These are phyloP conservation scores for Paramecium tetraurelia DNA, from an alignment of 73 alveolate species.

Conservation along the genomic window DNA sequence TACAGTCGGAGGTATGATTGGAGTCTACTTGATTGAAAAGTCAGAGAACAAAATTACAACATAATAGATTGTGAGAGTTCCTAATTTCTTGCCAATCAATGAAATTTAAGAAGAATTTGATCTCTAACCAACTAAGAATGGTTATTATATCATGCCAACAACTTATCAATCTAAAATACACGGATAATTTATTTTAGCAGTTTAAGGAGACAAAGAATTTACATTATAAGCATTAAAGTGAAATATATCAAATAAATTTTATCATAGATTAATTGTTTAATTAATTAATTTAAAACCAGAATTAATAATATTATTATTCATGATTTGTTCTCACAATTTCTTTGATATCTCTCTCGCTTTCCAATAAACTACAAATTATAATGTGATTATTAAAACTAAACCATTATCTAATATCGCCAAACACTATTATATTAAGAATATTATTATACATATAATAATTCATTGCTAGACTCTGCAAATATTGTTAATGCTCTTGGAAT, in stretches of 20 bases:
- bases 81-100: slow-evolving; percentile 93
- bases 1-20: slow-evolving; percentile 92
- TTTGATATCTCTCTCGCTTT: not conserved
- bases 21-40: slow-evolving; percentile 79
- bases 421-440: not conserved
- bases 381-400: not conserved
- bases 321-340: not conserved
- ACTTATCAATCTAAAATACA: slow-evolving; percentile 89
- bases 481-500: slow-evolving; percentile 35
- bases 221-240: slow-evolving; percentile 66
- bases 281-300: not conserved
- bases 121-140: slow-evolving; percentile 84
- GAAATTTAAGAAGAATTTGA: slow-evolving; percentile 77
- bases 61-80: slow-evolving; percentile 48
- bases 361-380: not conserved
- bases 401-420: not conserved
- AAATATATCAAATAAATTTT: not conserved
- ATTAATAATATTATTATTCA: not conserved
- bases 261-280: not conserved
- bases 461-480: not conserved
- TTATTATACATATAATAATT: not conserved
- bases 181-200: slow-evolving; percentile 87
- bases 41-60: slow-evolving; percentile 59
- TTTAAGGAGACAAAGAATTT: slow-evolving; percentile 81
- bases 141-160: slow-evolving; percentile 95